Percentiles rank a stretch among this genome's conserved stretches.
Conservation (phyloP, 2,329 filamentous ascomycete species). For the Gnomoniopsis smithogilvyi region DNA sequence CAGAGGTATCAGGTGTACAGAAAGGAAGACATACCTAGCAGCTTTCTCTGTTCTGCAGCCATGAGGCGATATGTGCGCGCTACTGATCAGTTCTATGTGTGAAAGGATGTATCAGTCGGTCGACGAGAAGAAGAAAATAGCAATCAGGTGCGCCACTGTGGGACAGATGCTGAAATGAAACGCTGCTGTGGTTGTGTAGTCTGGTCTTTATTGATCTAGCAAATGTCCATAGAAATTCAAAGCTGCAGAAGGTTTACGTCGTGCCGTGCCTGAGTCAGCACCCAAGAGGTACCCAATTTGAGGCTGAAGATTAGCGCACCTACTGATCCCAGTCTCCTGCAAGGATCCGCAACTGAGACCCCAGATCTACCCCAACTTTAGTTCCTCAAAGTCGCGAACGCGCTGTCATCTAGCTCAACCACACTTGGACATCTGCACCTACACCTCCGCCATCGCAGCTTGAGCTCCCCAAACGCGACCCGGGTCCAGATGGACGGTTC, state of each 20-base stretch:
- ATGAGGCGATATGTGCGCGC: conserved; percentile 46
- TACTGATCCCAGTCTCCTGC: not conserved
- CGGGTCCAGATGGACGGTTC: conserved; percentile 14
- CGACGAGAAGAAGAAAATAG: too few relatives aligned
- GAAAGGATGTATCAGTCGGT: not conserved
- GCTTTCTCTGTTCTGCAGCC: conserved; percentile 96
- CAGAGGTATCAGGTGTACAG: not conserved
- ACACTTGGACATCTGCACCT: not conserved
- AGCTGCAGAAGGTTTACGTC: not conserved
- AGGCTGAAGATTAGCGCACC: conserved; percentile 1
- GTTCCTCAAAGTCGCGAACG: not conserved
- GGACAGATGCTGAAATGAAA: not conserved
- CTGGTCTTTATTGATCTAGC: too few relatives aligned
- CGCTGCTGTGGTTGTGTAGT: not conserved
- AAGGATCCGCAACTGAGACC: not conserved
- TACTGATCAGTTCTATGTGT: not conserved
- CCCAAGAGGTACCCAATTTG: not conserved
- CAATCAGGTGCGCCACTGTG: not conserved
- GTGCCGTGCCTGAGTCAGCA: not conserved
- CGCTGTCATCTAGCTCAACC: conserved; percentile 7
- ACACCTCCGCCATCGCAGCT: not conserved
- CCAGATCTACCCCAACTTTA: not conserved
- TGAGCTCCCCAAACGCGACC: not conserved
- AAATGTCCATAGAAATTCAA: not conserved
- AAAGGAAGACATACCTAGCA: conserved; percentile 60